Conservation (phyloP, 352 stramenopile genomes). For the Phytophthora citricola region DNA sequence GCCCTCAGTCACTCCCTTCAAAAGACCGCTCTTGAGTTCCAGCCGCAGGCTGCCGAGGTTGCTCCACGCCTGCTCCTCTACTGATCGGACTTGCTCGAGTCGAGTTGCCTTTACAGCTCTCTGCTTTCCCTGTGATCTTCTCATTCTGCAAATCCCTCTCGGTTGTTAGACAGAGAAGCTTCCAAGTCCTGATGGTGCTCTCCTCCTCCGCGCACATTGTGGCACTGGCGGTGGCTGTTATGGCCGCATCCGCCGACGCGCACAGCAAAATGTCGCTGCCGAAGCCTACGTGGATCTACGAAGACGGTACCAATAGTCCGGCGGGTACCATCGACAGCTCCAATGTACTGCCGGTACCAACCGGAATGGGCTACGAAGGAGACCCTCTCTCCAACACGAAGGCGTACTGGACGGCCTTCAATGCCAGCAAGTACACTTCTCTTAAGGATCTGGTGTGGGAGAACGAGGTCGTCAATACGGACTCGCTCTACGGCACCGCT, state of each 20-base stretch:
- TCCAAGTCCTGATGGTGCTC: constrained; percentile 18
- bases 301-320: constrained; percentile 35
- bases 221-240: constrained; percentile 9
- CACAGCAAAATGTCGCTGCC: constrained; percentile 46
- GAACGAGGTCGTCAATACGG: constrained; percentile 40
- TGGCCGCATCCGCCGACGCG: constrained; percentile 23
- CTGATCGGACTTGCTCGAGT: constrained; percentile 8
- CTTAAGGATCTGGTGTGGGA: constrained; percentile 51
- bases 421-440: constrained; percentile 52
- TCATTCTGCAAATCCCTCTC: constrained; percentile 25
- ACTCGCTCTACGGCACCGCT: constrained; percentile 36
- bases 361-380: constrained; percentile 36
- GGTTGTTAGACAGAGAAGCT: constrained; percentile 9
- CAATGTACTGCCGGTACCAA: constrained; percentile 32
- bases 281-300: constrained; percentile 41
- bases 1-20: constrained; percentile 10
- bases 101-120: constrained; percentile 8
- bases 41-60: constrained; percentile 4
- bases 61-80: constrained; percentile 18
- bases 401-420: constrained; percentile 45
- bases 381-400: constrained; percentile 41
- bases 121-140: background rate
- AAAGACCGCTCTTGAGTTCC: constrained; percentile 21
- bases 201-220: constrained; percentile 5
- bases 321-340: constrained; percentile 33